Conservation (phyloP, 306 rosid species). For the Purshia tridentata region DNA sequence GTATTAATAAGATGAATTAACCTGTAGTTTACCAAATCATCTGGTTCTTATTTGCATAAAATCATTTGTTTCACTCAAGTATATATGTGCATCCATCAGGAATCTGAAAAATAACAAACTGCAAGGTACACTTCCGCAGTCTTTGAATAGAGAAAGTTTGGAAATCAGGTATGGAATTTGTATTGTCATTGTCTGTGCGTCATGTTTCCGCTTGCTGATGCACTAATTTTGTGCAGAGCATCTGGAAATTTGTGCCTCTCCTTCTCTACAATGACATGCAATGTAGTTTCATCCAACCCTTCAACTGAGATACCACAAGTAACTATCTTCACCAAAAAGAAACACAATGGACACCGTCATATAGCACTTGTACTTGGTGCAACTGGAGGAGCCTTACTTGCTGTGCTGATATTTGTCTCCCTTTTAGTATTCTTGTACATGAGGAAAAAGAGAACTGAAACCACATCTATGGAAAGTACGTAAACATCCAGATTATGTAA, state of each 20-base stretch:
- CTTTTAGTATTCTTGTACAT: constrained; percentile 41
- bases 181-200: background rate
- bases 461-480: constrained; percentile 56
- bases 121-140: constrained; percentile 71
- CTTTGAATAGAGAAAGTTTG: constrained; percentile 67
- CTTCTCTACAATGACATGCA: constrained; percentile 64
- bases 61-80: constrained; percentile 8
- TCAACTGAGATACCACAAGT: constrained; percentile 81
- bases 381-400: constrained; percentile 56
- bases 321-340: constrained; percentile 48
- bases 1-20: background rate
- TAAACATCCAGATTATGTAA: background rate
- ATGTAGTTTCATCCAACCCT: constrained; percentile 48
- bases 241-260: constrained; percentile 77
- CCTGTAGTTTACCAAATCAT: constrained; percentile 3
- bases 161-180: constrained; percentile 62
- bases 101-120: constrained; percentile 83
- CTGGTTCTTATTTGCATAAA: background rate
- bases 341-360: constrained; percentile 39
- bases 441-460: constrained; percentile 48
- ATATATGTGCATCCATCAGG: constrained; percentile 40
- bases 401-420: constrained; percentile 37
- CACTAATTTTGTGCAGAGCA: constrained; percentile 50
- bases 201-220: constrained; percentile 20
- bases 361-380: constrained; percentile 49